phyloP scores from a whole-genome alignment of 441 rosid species.

The Pelargonium fulgidum region DNA sequence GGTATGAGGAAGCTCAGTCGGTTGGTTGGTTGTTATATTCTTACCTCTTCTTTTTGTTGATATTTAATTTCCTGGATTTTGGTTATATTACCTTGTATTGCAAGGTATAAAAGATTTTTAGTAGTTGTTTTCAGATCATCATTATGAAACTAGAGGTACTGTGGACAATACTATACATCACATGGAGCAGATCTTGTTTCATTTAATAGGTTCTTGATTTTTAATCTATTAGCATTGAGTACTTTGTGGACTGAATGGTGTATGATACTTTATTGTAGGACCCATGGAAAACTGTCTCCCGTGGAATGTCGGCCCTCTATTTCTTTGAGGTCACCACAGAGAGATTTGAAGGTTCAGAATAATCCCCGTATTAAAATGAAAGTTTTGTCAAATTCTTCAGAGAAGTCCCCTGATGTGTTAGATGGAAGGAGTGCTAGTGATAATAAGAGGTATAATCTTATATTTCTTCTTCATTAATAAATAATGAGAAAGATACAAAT shows the following conservation, averaged over 20 bases:
- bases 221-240: neutral
- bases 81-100: neutral
- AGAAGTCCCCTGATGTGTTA: slow-evolving; percentile 24
- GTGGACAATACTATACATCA: too few relatives aligned
- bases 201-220: slow-evolving; percentile 1
- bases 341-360: slow-evolving; percentile 23
- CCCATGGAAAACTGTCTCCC: slow-evolving; percentile 24
- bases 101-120: neutral
- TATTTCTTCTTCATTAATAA: neutral
- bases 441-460: slow-evolving; percentile 32
- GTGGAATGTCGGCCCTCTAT: slow-evolving; percentile 15
- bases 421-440: slow-evolving; percentile 21
- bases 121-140: neutral
- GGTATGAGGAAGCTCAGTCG: slow-evolving; percentile 30
- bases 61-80: neutral
- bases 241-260: neutral
- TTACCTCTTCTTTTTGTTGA: neutral
- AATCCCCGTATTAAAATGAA: slow-evolving; percentile 18
- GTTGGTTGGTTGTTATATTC: slow-evolving; percentile 6
- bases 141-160: neutral
- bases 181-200: neutral
- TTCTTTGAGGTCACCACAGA: slow-evolving; percentile 20
- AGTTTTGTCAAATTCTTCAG: slow-evolving; percentile 27
- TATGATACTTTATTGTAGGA: slow-evolving; percentile 12
- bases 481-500: neutral